phyloP scores from a whole-genome alignment of 2,329 filamentous ascomycete genomes.

The Byssothecium circinans region DNA sequence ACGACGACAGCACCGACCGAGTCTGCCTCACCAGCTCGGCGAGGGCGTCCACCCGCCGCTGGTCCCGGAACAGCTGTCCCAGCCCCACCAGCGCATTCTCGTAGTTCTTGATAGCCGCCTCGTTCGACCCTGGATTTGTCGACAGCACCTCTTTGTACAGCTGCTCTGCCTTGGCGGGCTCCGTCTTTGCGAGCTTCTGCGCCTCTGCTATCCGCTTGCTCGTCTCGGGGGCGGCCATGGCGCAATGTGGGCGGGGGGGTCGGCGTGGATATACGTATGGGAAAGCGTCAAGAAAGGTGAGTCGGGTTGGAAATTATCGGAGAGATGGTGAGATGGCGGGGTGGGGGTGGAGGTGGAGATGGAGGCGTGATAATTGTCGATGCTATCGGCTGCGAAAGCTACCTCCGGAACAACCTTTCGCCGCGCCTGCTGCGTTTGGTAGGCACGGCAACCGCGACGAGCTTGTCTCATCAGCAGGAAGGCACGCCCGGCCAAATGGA shows the following conservation, averaged over 20 bases:
- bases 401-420: constrained; percentile 4
- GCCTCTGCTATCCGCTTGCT: constrained; percentile 80
- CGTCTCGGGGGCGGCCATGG: constrained; percentile 49
- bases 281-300: not conserved
- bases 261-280: constrained; percentile 1
- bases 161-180: constrained; percentile 80
- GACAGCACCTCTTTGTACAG: constrained; percentile 90
- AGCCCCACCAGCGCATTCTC: constrained; percentile 85
- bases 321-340: constrained; percentile 1
- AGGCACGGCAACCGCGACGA: constrained; percentile 11
- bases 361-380: constrained; percentile 2
- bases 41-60: constrained; percentile 79
- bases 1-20: constrained; percentile 87
- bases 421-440: constrained; percentile 1
- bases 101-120: constrained; percentile 87
- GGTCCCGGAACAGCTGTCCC: constrained; percentile 89
- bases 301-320: no score
- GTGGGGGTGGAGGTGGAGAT: constrained; percentile 1
- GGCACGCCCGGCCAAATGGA: no score
- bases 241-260: constrained; percentile 5
- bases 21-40: constrained; percentile 89
- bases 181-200: constrained; percentile 76
- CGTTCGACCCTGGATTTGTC: constrained; percentile 79
- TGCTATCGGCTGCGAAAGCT: constrained; percentile 5
- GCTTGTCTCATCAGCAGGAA: not conserved